Evolutionary conservation across 257 asterid species (phyloP).

Genomic region (Jasminum sambac): DNA sequence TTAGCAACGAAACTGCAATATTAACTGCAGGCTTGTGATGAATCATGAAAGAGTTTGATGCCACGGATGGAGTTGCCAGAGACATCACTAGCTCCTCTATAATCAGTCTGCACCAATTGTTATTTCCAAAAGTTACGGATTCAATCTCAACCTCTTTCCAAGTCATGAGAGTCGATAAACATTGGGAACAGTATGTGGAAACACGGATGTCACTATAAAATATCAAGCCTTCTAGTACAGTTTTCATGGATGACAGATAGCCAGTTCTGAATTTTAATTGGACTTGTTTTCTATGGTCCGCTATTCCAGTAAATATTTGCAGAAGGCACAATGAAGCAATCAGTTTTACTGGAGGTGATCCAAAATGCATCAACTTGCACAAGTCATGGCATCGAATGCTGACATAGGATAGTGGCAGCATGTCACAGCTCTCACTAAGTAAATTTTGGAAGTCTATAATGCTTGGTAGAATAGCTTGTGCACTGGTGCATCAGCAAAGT

Average conservation of each 20-base stretch:
- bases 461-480: slow-evolving; percentile 61
- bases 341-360: slow-evolving; percentile 62
- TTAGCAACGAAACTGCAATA: slow-evolving; percentile 66
- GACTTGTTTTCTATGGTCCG: slow-evolving; percentile 37
- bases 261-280: slow-evolving; percentile 44
- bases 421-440: slow-evolving; percentile 36
- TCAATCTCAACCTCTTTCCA: slow-evolving; percentile 51
- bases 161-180: slow-evolving; percentile 58
- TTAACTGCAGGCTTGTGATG: slow-evolving; percentile 68
- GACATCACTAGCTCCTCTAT: slow-evolving; percentile 84
- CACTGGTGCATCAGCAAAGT: slow-evolving; percentile 44
- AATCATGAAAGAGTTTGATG: slow-evolving; percentile 44
- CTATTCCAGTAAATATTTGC: slow-evolving; percentile 60
- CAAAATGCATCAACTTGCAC: slow-evolving; percentile 87
- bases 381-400: slow-evolving; percentile 67
- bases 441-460: slow-evolving; percentile 44
- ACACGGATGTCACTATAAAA: slow-evolving; percentile 58
- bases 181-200: slow-evolving; percentile 64
- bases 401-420: slow-evolving; percentile 46
- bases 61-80: slow-evolving; percentile 58
- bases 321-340: slow-evolving; percentile 70
- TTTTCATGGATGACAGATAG: slow-evolving; percentile 49
- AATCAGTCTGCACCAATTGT: slow-evolving; percentile 72
- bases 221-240: slow-evolving; percentile 72
- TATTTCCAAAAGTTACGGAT: slow-evolving; percentile 29